phyloP scores from a whole-genome alignment of 2,329 filamentous ascomycete genomes.

The Emergomyces africanus region DNA sequence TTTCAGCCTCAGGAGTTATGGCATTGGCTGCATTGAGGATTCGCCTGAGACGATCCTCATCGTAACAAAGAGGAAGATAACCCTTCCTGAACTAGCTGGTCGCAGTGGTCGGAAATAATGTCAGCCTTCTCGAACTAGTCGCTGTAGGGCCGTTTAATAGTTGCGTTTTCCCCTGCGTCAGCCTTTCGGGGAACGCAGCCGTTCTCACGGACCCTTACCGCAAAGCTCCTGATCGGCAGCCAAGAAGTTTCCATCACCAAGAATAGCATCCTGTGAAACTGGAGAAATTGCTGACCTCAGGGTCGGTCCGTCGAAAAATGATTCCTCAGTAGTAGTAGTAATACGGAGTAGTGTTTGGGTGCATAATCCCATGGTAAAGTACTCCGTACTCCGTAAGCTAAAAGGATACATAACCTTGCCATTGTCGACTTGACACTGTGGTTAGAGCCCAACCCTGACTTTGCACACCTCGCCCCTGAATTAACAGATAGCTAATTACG shows the following conservation, averaged over 20 bases:
- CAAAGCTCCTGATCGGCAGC: neutral
- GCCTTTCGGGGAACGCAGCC: neutral
- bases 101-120: neutral
- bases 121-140: neutral
- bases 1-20: neutral
- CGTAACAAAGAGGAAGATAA: neutral
- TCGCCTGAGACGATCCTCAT: neutral
- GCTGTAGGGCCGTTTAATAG: too few relatives aligned
- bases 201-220: neutral
- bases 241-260: neutral
- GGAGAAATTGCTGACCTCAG: neutral
- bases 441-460: too few relatives aligned
- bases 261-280: neutral
- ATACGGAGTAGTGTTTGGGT: too few relatives aligned
- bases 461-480: too few relatives aligned
- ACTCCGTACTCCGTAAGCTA: too few relatives aligned
- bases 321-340: too few relatives aligned
- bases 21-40: neutral
- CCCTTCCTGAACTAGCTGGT: neutral
- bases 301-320: neutral
- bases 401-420: too few relatives aligned
- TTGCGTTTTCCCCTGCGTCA: neutral
- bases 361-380: too few relatives aligned
- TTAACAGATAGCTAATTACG: too few relatives aligned
- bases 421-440: too few relatives aligned